Evolutionary conservation across 2,329 filamentous ascomycete genomes (phyloP).

Genomic region (Fusarium guadeloupense): DNA sequence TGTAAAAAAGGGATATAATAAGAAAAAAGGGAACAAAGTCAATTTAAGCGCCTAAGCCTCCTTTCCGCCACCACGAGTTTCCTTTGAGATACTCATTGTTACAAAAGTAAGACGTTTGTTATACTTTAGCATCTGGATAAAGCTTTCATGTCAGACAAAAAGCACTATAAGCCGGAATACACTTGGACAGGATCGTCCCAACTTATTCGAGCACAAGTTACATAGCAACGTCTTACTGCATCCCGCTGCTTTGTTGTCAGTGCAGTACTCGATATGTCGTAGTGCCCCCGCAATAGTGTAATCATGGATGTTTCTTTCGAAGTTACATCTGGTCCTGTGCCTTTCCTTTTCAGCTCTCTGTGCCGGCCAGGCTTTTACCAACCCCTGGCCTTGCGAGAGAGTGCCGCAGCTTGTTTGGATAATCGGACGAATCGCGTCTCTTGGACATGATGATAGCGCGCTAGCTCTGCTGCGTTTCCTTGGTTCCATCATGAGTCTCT

Average conservation of each 20-base stretch:
- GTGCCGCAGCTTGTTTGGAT: slow-evolving; percentile 8
- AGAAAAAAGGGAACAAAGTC: neutral
- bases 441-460: slow-evolving; percentile 18
- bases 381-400: slow-evolving; percentile 21
- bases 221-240: slow-evolving; percentile 20
- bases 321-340: slow-evolving; percentile 24
- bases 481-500: slow-evolving; percentile 11
- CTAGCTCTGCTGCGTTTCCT: slow-evolving; percentile 13
- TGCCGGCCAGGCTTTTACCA: slow-evolving; percentile 29
- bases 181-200: neutral
- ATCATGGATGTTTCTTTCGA: neutral
- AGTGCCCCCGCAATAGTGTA: slow-evolving; percentile 18
- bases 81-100: neutral
- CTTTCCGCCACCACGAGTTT: slow-evolving; percentile 21
- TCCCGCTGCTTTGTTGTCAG: slow-evolving; percentile 31
- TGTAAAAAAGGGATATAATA: slow-evolving; percentile 1
- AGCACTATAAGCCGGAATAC: too few relatives aligned
- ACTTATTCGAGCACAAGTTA: slow-evolving; percentile 13
- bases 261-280: neutral
- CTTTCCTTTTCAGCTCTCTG: slow-evolving; percentile 34
- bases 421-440: slow-evolving; percentile 17
- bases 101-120: neutral
- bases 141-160: slow-evolving; percentile 14
- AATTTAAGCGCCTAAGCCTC: slow-evolving; percentile 10
- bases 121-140: neutral